phyloP scores from a whole-genome alignment of 352 stramenopile species.

The Elongisporangium anandrum region DNA sequence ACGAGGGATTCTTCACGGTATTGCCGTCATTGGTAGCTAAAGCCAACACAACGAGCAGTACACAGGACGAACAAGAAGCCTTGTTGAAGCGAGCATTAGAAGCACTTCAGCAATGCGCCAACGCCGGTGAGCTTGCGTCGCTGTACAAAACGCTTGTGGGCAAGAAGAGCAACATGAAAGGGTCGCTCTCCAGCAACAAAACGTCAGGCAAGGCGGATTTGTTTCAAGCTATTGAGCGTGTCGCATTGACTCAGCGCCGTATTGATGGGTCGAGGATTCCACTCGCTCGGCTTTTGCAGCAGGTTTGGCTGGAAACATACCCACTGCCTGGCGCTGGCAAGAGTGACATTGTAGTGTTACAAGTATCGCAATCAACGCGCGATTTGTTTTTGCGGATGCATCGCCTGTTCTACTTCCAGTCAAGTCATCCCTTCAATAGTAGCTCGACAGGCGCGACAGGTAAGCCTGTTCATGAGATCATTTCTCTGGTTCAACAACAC shows the following conservation, averaged over 20 bases:
- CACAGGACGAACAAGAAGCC: neutral
- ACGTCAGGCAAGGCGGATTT: conserved; percentile 31
- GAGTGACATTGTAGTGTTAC: conserved; percentile 43
- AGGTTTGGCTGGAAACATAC: conserved; percentile 47
- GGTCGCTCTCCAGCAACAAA: neutral
- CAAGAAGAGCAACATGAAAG: conserved; percentile 21
- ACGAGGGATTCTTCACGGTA: conserved; percentile 27
- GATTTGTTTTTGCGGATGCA: conserved; percentile 69
- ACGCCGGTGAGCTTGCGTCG: conserved; percentile 30
- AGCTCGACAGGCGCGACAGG: neutral
- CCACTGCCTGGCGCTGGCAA: conserved; percentile 25
- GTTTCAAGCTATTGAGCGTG: conserved; percentile 31
- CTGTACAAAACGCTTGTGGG: conserved; percentile 60
- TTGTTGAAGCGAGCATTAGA: conserved; percentile 34
- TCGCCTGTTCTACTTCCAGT: conserved; percentile 69
- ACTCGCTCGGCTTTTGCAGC: conserved; percentile 48
- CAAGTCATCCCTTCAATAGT: conserved; percentile 18
- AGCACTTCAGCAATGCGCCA: conserved; percentile 51
- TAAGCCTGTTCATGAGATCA: neutral
- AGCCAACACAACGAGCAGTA: neutral
- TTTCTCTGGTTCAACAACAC: conserved; percentile 10
- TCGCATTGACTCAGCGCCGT: conserved; percentile 54
- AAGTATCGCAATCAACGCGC: conserved; percentile 28
- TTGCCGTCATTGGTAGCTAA: conserved; percentile 9
- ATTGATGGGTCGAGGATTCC: conserved; percentile 74